Base-by-base conservation (phyloP, 2,329 filamentous ascomycete species). In the Fusarium nurragi region DNA sequence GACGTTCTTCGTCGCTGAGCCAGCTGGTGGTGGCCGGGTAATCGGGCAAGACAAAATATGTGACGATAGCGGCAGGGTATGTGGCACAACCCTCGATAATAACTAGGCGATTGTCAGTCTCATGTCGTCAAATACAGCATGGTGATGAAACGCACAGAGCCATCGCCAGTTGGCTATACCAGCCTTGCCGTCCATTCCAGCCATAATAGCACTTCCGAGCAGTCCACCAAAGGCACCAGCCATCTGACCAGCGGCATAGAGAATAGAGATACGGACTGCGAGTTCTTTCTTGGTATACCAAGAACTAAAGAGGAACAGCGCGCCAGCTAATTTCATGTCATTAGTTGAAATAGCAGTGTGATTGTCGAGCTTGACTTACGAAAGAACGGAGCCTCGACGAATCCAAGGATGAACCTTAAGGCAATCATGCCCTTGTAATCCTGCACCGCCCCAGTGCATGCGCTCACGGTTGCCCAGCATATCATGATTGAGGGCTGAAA, bases 201-300 rank as follows among this genome's bases (percentile, higher is more conserved):
- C 78, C 0, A 85, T 87, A 52, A 93, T 90, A 8, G 89, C 87
- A 0, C 86, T 86, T 3, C 85, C 82, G 34, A 89, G 84, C 10
- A 89, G 75, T 3, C 88, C 90, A 0, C 88, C 90, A 70, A 93
- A 92, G 2, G 90, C 90, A 6, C 89, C 89, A 1, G 88, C 89
- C 19, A 93, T 84, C 25, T 92, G 79, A 0, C 87, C 87, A 0
- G 89, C 90, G 0, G 88, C 86, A 73, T 90, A 91, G 8, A 91
- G 80, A 19, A 89, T 78, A 3, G 88, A 87, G 14, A 86, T 90
- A 11, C 88, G 82, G n/a, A 90, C 77, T 11, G 84, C 86, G 3
- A 91, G 79, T 73, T 91, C 90, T 63, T 87, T 86, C 40, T 89
- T 83, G 0, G 45, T 50, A 3, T 56, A 63, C 60, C 60, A 63